These are phyloP conservation scores for Hyaloscypha hepaticicola DNA, from an alignment of 495 filamentous ascomycete genomes.

Conservation along the genomic window DNA sequence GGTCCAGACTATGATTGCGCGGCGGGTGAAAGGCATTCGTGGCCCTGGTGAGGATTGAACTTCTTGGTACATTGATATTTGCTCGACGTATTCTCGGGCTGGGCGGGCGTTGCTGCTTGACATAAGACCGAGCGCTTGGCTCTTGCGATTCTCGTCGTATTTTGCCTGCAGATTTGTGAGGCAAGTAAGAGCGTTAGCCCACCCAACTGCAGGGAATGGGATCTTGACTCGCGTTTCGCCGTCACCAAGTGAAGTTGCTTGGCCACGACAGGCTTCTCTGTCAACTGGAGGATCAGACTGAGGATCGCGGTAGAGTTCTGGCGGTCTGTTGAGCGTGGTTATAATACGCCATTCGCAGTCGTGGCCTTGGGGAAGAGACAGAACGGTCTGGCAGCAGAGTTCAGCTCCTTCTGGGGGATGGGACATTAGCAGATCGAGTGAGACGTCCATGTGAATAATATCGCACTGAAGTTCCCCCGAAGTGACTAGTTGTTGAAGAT, in stretches of 20 bases:
- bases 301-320: conserved; percentile 41
- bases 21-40: conserved; percentile 5
- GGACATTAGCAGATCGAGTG: conserved; percentile 41
- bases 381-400: conserved; percentile 48
- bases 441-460: conserved; percentile 51
- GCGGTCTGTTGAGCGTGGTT: conserved; percentile 47
- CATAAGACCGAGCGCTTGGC: neutral
- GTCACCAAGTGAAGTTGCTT: conserved; percentile 37
- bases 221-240: conserved; percentile 41
- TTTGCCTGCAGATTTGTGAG: conserved; percentile 29
- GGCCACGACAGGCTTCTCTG: conserved; percentile 36
- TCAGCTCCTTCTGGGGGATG: conserved; percentile 47
- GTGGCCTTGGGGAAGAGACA: conserved; percentile 46
- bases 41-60: conserved; percentile 19
- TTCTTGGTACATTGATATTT: conserved; percentile 33
- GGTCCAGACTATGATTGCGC: conserved; percentile 33
- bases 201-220: conserved; percentile 50
- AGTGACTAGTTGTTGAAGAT: conserved; percentile 20
- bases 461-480: conserved; percentile 43
- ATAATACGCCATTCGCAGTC: conserved; percentile 49
- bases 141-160: conserved; percentile 15
- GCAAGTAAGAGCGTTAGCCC: conserved; percentile 47
- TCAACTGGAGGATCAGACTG: conserved; percentile 25
- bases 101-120: conserved; percentile 1
- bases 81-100: conserved; percentile 24